Evolutionary conservation across 345 rosid genomes (phyloP).

Genomic region (Angophora floribunda): DNA sequence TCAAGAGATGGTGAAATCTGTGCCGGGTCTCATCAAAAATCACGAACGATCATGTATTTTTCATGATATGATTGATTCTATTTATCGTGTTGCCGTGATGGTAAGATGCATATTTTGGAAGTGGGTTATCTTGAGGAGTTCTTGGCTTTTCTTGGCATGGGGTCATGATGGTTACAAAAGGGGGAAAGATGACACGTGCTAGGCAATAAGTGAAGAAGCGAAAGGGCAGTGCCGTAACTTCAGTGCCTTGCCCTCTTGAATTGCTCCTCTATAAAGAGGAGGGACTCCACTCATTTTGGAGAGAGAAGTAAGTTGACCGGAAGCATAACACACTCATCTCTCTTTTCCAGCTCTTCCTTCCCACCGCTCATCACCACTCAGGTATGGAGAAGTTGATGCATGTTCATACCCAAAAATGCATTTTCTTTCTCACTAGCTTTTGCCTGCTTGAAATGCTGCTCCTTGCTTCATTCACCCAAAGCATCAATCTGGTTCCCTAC

Average conservation of each 20-base stretch:
- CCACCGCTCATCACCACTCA: neutral
- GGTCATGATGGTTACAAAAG: neutral
- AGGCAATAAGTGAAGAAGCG: neutral
- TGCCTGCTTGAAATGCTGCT: neutral
- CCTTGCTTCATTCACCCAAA: neutral
- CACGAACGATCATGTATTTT: too few relatives aligned
- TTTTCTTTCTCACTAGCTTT: neutral
- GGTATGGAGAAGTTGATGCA: neutral
- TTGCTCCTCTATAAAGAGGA: neutral
- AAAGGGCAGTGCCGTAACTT: neutral
- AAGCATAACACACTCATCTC: neutral
- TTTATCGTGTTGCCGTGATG: rapidly evolving
- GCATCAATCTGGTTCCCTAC: neutral
- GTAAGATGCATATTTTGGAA: neutral
- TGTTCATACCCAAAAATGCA: neutral
- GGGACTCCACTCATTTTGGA: neutral
- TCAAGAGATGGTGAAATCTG: neutral
- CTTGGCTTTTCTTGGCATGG: neutral
- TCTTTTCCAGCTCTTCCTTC: neutral
- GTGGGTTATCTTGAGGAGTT: neutral
- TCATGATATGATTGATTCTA: neutral
- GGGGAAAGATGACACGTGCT: neutral
- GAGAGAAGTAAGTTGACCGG: neutral
- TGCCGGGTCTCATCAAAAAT: neutral
- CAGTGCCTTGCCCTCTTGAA: neutral